A percentile compares a stretch with the other conserved stretches of the same genome.
phyloP scores from a whole-genome alignment of 306 rosid genomes.

The Begonia loranthoides region DNA sequence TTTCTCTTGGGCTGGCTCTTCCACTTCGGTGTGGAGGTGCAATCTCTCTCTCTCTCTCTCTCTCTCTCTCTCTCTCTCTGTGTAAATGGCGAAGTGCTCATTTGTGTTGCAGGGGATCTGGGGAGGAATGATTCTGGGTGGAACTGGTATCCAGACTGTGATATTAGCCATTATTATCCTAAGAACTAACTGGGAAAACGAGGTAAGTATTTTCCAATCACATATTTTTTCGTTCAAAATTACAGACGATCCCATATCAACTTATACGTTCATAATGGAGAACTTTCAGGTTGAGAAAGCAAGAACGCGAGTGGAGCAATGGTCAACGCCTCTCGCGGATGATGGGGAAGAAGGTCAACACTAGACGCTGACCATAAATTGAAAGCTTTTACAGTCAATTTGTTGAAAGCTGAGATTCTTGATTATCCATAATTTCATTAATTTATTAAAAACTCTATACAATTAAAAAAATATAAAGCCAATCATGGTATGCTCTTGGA shows the following conservation, averaged over 20 bases:
- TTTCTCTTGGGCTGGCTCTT: constrained; percentile 5
- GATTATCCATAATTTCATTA: no score
- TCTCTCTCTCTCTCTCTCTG: background rate
- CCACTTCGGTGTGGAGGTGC: constrained; percentile 20
- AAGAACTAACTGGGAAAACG: constrained; percentile 47
- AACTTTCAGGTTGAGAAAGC: background rate
- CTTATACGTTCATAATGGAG: background rate
- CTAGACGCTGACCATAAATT: no score
- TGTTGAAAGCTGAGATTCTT: no score
- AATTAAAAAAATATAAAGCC: no score
- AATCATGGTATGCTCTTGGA: no score
- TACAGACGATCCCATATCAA: background rate
- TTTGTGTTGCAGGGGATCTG: constrained; percentile 41
- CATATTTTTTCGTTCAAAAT: background rate
- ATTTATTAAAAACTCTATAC: no score
- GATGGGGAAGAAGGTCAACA: no score
- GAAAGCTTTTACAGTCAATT: no score
- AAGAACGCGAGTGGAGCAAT: background rate
- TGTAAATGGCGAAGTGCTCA: no score
- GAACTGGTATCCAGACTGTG: constrained; percentile 49
- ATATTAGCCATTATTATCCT: constrained; percentile 23
- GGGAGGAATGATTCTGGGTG: constrained; percentile 83
- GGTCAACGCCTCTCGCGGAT: background rate
- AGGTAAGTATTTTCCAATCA: constrained; percentile 18
- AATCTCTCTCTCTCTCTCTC: background rate